Evolutionary conservation across 768 basidiomycete species (phyloP), one percentile per base, ranked within the genome.

Genomic region (Stropharia rugosoannulata): DNA sequence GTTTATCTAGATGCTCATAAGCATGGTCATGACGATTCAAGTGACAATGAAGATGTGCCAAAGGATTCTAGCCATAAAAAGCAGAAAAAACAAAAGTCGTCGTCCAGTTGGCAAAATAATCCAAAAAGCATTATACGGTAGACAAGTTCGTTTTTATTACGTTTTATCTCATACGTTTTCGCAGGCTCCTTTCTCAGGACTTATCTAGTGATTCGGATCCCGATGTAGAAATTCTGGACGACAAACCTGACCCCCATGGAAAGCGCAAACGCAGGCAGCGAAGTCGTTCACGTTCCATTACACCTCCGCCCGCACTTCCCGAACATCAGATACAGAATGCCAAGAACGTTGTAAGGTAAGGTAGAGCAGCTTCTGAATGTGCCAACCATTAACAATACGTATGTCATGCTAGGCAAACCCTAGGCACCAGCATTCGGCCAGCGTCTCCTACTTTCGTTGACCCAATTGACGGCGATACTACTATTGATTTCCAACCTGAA

Each of bases 231-330:
- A 66, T 73, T 29, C 58, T 67, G 11, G 70, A 51, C 12, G 55
- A 50, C 32, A 66, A 50, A 3, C 55, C 54, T 54, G 69, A 62
- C 47, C 67, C 59, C 18, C 51, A 62, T 3, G 61, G 71, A 2
- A 74, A 74, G 51, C 70, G 71, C 27, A 80, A 79, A 57, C 76
- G 79, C n/a, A 76, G 75, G 38, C 62, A 72, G 39, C 79, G 84
- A 43, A 85, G 82, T 65, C 84, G 84, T 38, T 90, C 88, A 29
- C 72, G 76, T 19, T 93, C 90, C 3, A 80, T 92, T 38, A 93
- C 90, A 0, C 90, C 90, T 2, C 90, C 90, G 4, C 90, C 90
- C 0, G 75, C 74, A 36, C 68, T 91, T 12, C 72, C 86, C 2
- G 64, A 69, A 9, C 73, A 81, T 29, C 79, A 84, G 53, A 72